phyloP scores from a whole-genome alignment of 768 basidiomycete genomes.

The Phlebiopsis gigantea region DNA sequence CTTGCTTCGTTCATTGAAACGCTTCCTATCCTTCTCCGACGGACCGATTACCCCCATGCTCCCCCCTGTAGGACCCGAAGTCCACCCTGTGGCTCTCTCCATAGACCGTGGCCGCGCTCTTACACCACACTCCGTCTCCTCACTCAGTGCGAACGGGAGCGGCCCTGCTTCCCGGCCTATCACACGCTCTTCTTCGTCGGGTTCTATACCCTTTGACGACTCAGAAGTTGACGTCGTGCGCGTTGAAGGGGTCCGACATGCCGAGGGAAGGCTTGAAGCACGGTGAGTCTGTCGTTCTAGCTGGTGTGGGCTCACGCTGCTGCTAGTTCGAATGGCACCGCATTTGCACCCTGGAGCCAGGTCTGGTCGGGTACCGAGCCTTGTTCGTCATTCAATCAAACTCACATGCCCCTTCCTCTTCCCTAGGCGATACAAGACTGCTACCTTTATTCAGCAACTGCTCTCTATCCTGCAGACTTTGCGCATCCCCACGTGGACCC shows the following conservation, averaged over 20 bases:
- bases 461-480: conserved; percentile 52
- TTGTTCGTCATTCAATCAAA: conserved; percentile 15
- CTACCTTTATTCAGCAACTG: conserved; percentile 48
- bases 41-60: not conserved
- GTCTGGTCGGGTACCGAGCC: conserved; percentile 1
- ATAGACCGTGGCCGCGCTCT: not conserved
- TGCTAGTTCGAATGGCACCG: conserved; percentile 18
- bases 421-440: conserved; percentile 59
- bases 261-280: conserved; percentile 50
- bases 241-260: conserved; percentile 59
- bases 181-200: conserved; percentile 22
- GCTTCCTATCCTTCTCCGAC: conserved; percentile 8
- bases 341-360: conserved; percentile 13
- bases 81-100: not conserved
- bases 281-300: conserved; percentile 51
- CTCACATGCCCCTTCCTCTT: conserved; percentile 17
- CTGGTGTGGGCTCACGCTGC: conserved; percentile 16
- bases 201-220: conserved; percentile 33
- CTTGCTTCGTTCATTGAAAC: conserved; percentile 7
- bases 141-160: not conserved
- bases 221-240: conserved; percentile 38
- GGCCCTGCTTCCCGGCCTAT: conserved; percentile 22
- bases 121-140: not conserved
- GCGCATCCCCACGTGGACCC: conserved; percentile 55
- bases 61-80: conserved; percentile 10